Conservation (phyloP, 352 stramenopile species). For the Pythium chondricola region DNA sequence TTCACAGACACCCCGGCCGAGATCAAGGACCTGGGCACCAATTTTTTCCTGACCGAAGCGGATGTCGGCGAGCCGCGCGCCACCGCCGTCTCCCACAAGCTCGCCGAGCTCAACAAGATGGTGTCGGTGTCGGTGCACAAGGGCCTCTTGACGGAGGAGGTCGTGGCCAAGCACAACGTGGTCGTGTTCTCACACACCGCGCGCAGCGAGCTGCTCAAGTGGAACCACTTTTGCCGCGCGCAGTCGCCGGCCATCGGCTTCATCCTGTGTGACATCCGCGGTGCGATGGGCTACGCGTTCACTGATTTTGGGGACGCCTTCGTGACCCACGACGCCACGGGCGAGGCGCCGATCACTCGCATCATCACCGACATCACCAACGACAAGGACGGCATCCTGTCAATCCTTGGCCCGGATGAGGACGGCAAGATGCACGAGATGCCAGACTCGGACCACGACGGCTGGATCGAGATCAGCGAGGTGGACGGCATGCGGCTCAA, state of each 20-base stretch:
- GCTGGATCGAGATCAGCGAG: slow-evolving; percentile 82
- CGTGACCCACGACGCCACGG: slow-evolving; percentile 70
- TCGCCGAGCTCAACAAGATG: slow-evolving; percentile 91
- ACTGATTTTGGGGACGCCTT: slow-evolving; percentile 80
- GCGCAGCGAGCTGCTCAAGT: slow-evolving; percentile 74
- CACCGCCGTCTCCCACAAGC: slow-evolving; percentile 57
- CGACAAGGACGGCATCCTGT: slow-evolving; percentile 68
- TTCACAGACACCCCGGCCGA: slow-evolving; percentile 57
- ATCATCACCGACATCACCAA: slow-evolving; percentile 87
- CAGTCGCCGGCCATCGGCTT: slow-evolving; percentile 77
- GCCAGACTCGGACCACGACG: slow-evolving; percentile 79
- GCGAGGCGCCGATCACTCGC: slow-evolving; percentile 76
- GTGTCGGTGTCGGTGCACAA: slow-evolving; percentile 73
- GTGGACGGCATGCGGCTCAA: slow-evolving; percentile 70
- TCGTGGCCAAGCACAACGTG: slow-evolving; percentile 73
- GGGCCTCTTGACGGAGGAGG: slow-evolving; percentile 52
- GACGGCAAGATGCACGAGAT: slow-evolving; percentile 88
- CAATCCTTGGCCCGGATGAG: slow-evolving; percentile 71
- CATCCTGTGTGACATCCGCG: slow-evolving; percentile 73
- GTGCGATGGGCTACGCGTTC: slow-evolving; percentile 72
- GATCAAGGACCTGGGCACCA: slow-evolving; percentile 87
- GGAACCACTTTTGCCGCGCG: slow-evolving; percentile 86
- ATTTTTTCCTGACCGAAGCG: slow-evolving; percentile 89
- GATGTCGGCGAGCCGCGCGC: slow-evolving; percentile 70
- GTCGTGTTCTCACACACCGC: slow-evolving; percentile 84